These are phyloP conservation scores for Lojkania enalia DNA, from an alignment of 2,329 filamentous ascomycete genomes.

Conservation along the genomic window DNA sequence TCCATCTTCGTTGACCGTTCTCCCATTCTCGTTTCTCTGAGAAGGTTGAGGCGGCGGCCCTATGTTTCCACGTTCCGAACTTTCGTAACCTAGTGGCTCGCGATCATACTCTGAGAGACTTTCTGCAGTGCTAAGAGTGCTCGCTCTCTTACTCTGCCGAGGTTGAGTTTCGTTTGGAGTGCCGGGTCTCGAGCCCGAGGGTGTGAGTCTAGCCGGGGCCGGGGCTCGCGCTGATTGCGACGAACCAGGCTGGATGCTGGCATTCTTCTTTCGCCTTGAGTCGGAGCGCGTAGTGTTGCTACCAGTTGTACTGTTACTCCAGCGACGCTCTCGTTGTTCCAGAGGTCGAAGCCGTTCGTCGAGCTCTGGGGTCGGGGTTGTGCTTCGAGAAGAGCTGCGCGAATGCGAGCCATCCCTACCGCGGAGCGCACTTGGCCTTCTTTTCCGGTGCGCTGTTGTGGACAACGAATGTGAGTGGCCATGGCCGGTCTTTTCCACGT, in stretches of 20 bases:
- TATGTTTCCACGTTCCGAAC: conserved; percentile 11
- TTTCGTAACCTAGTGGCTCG: conserved; percentile 4
- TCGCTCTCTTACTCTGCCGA: conserved; percentile 38
- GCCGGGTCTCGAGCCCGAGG: conserved; percentile 20
- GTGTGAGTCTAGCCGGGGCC: conserved; percentile 17
- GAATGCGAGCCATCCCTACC: conserved; percentile 36
- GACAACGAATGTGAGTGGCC: conserved; percentile 15
- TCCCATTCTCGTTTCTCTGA: conserved; percentile 9
- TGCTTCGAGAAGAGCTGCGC: conserved; percentile 36
- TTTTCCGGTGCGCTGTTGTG: conserved; percentile 25
- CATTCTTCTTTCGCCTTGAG: conserved; percentile 17
- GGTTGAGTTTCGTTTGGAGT: conserved; percentile 33
- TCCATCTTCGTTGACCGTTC: conserved; percentile 3
- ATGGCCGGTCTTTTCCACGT: conserved; percentile 36
- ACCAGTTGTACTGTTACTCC: conserved; percentile 39
- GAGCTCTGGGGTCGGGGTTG: conserved; percentile 37
- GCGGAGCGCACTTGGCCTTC: conserved; percentile 32
- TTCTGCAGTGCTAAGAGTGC: conserved; percentile 37
- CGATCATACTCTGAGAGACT: conserved; percentile 25
- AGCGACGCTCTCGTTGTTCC: conserved; percentile 31
- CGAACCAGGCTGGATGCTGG: conserved; percentile 18
- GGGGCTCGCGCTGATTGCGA: conserved; percentile 31
- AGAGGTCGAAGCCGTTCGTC: conserved; percentile 29
- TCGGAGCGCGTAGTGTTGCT: conserved; percentile 31
- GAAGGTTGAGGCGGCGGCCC: conserved; percentile 15